These are phyloP conservation scores for Mucor velutinosus DNA, from an alignment of 371 early-diverging fungal species.

Conservation along the genomic window DNA sequence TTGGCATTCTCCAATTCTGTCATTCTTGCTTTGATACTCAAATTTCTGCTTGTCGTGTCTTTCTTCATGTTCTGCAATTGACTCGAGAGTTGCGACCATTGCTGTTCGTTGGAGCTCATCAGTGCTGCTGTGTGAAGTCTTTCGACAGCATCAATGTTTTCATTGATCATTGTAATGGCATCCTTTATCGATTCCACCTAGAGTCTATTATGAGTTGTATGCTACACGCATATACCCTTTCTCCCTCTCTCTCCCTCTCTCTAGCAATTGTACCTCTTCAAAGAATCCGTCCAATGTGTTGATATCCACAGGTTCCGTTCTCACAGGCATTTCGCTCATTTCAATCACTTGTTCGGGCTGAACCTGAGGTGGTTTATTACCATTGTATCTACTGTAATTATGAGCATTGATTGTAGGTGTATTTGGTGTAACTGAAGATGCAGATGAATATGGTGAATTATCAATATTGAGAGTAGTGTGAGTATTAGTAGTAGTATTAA, in stretches of 20 bases:
- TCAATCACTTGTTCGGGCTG: neutral
- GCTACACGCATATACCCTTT: neutral
- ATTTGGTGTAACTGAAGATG: neutral
- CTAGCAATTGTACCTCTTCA: constrained; percentile 28
- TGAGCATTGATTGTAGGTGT: neutral
- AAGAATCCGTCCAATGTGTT: constrained; percentile 40
- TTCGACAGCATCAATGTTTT: constrained; percentile 36
- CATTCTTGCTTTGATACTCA: constrained; percentile 32
- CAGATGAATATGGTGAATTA: neutral
- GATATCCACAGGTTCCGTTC: constrained; percentile 1
- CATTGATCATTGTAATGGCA: constrained; percentile 30
- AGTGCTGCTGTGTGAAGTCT: constrained; percentile 35
- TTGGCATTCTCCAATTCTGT: constrained; percentile 34
- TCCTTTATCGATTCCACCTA: constrained; percentile 39
- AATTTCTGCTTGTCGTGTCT: constrained; percentile 33
- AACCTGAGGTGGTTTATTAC: neutral
- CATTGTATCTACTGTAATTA: neutral
- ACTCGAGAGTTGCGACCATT: constrained; percentile 25
- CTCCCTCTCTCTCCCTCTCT: no score
- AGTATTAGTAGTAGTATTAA: neutral
- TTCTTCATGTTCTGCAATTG: constrained; percentile 36
- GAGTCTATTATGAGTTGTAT: neutral
- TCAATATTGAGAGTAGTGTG: neutral
- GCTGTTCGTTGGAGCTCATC: constrained; percentile 42
- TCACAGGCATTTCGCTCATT: neutral